Evolutionary conservation across 2,329 filamentous ascomycete species (phyloP), one percentile per base, ranked within the genome.

Genomic region (Coniochaeta sp.): DNA sequence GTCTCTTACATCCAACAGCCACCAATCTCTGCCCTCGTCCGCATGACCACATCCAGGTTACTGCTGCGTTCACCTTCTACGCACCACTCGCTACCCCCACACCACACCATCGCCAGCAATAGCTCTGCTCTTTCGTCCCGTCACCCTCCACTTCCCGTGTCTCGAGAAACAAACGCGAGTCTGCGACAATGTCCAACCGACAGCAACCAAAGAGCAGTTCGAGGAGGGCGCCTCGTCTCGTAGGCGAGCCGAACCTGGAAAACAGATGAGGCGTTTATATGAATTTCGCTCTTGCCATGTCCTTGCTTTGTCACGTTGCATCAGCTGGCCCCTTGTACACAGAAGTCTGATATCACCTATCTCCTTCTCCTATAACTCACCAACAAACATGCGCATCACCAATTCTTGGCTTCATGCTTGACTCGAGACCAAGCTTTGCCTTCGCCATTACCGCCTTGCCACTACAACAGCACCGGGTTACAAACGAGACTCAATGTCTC

Each of bases 401-500:
- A 40, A 43, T 12, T 12, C 5, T 14, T 36, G 34, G 34, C 34
- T 36, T 14, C 12, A 36, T 12, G 34, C 11, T 36, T 12, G 34
- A 36, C 34, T 12, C n/a, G n/a, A n/a, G n/a, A n/a, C n/a, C n/a
- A n/a, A n/a, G n/a, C n/a, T n/a, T n/a, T 12, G 12, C 34, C 34
- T 36, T 16, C n/a, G 3, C 11, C 16, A 5, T n/a, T 40, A 40
- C 3, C 16, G 5, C 11, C 17, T 19, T 19, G 16, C 16, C 3
- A 5, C 33, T 36, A 22, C 6, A n/a, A n/a, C n/a, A n/a, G n/a
- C n/a, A n/a, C n/a, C n/a, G n/a, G n/a, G n/a, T n/a, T n/a, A n/a
- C n/a, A n/a, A n/a, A n/a, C n/a, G 3, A 36, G 34, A 6, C 54
- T 34, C 16, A 19, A 52, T 52, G 58, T 55, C 58, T 34, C 70